Evolutionary conservation across 129 eudicot species (phyloP), one percentile per base, ranked within the genome.

Genomic region (Artemisia annua): DNA sequence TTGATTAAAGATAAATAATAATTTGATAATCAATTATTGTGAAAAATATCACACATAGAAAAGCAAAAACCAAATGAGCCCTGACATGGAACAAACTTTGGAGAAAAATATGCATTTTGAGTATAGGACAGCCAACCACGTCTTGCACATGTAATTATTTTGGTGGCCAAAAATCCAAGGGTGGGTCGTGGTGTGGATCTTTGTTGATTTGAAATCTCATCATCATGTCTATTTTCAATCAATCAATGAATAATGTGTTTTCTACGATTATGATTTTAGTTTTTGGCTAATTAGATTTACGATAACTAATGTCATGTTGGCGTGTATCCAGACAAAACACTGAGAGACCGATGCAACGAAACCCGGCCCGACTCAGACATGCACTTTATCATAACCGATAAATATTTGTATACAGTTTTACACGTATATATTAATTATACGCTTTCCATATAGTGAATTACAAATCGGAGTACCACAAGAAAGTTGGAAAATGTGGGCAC

Each of bases 191-290:
- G 24, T 67, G 74, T 66, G 30, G 73, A 76, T 76, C 60, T 66
- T 65, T 75, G 69, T 57, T 76, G 62, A 68, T 68, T 20, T 58
- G n/a, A 59, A 15, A 48, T 43, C 59, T 53, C 75, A 77, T 56
- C 74, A 67, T 67, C 66, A 24, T 74, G 79, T 68, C 79, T 43
- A 22, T 55, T 53, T 57, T 24, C 79, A 54, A 66, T 66, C 79
- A 75, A 66, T 66, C 17, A 66, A 49, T 66, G 67, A 58, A 43
- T 16, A 43, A 43, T 44, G 56, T 58, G 32, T 57, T 71, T 56
- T 58, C 24, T 35, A 35, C 15, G 16, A 17, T n/a, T n/a, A 0
- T 43, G 8, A 56, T 60, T 26, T 20, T 60, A 26, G 1, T 60
- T 26, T 60, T 5, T 3, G 3, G 7, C 11, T 55, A 14, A 55